Conservation (phyloP, 2,329 filamentous ascomycete species). For the Aspergillus chevalieri region DNA sequence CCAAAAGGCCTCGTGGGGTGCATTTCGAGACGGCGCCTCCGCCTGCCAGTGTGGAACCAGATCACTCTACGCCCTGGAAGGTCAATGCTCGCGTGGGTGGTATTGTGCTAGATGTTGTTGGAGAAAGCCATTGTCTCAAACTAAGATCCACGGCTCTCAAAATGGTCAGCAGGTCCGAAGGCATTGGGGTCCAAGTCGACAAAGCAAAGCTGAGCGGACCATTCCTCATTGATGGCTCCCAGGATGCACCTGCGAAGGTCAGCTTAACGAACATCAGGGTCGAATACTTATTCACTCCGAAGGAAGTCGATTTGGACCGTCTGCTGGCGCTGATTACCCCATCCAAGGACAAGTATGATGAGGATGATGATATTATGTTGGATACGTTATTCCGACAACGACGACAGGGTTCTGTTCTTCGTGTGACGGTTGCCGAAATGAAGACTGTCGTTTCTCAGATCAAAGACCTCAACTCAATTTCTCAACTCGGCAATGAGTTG, state of each 20-base stretch:
- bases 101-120: constrained; percentile 67
- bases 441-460: constrained; percentile 59
- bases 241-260: constrained; percentile 53
- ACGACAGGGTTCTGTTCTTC: constrained; percentile 75
- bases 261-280: constrained; percentile 62
- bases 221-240: constrained; percentile 45
- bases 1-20: constrained; percentile 44
- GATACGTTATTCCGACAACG: constrained; percentile 84
- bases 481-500: constrained; percentile 69
- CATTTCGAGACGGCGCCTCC: constrained; percentile 50
- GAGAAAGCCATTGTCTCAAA: constrained; percentile 67
- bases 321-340: constrained; percentile 83
- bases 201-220: constrained; percentile 71
- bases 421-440: constrained; percentile 60
- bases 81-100: constrained; percentile 72
- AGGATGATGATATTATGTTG: constrained; percentile 88
- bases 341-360: constrained; percentile 82
- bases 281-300: constrained; percentile 67
- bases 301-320: constrained; percentile 72
- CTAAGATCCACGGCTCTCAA: constrained; percentile 78
- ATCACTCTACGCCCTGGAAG: constrained; percentile 46
- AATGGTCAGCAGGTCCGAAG: constrained; percentile 66
- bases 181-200: constrained; percentile 66
- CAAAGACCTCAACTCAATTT: constrained; percentile 60
- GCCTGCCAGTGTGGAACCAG: constrained; percentile 13